Evolutionary conservation across 192 early-diverging fungal species (phyloP), one percentile per base, ranked within the genome.

Genomic region (Pilaira anomala): DNA sequence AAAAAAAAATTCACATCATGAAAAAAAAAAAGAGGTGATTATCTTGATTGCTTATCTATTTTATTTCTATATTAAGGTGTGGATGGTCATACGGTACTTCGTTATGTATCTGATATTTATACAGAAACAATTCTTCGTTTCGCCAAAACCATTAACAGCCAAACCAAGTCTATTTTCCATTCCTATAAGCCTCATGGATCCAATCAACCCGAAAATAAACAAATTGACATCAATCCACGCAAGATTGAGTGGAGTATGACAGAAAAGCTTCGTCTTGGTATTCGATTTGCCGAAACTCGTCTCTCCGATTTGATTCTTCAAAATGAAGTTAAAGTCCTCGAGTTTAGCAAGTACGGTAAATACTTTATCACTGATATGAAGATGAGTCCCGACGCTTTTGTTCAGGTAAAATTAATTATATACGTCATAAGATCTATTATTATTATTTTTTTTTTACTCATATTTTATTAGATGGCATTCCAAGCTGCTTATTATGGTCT

Each of bases 401-500:
- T 72, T 8, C 65, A 67, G 42, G 67, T 63, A 48, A 53, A 14
- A 49, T 56, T 57, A n/a, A n/a, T n/a, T n/a, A n/a, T n/a, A n/a
- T n/a, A n/a, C n/a, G n/a, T 40, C n/a, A n/a, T n/a, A n/a, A n/a
- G n/a, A n/a, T n/a, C n/a, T n/a, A n/a, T n/a, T n/a, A n/a, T n/a
- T n/a, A n/a, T 25, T 12, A 19, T 22, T 3, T 55, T 11, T 21
- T 52, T 44, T 30, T 22, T n/a, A 42, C 26, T 19, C 48, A 16
- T 42, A 18, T 3, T 7, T 51, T 42, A 41, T 28, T 85, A 93
- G 79, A 88, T 94, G 78, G 85, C 83, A 9, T 76, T 92, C 45
- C 92, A 94, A 72, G 82, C 91, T 12, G 85, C 90, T 5, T 94
- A 85, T 73, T 88, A 86, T 75, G 83, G 87, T n/a, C 60, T 92